These are phyloP conservation scores for Larix kaempferi DNA, from an alignment of 75 land plant genomes.

Conservation along the genomic window DNA sequence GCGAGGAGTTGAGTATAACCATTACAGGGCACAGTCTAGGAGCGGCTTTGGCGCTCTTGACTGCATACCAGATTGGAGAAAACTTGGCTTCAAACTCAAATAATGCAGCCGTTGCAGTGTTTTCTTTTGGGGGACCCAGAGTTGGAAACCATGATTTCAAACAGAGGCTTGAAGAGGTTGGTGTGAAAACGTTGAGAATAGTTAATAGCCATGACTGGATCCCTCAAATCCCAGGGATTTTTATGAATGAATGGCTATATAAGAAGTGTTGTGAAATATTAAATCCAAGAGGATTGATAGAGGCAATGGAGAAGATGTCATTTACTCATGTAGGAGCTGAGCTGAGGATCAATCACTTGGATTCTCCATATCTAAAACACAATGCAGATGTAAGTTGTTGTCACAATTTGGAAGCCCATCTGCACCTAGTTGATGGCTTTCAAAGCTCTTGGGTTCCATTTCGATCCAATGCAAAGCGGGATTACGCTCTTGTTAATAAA, in stretches of 20 bases:
- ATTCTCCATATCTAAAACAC: constrained; percentile 15
- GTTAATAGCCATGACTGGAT: neutral
- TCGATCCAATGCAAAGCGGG: neutral
- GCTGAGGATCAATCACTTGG: constrained; percentile 1
- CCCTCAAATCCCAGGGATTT: neutral
- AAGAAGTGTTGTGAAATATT: neutral
- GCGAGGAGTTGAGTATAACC: constrained; percentile 54
- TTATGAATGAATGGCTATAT: neutral
- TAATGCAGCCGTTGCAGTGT: neutral
- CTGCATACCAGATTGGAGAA: constrained; percentile 17
- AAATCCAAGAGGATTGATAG: neutral
- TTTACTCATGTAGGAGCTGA: constrained; percentile 15
- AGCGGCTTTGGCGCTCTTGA: constrained; percentile 29
- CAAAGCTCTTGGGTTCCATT: constrained; percentile 5
- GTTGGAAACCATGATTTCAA: constrained; percentile 8
- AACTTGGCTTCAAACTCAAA: neutral
- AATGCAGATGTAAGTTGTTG: neutral
- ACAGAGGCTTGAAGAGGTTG: neutral
- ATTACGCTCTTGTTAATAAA: constrained; percentile 5
- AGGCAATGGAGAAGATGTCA: neutral
- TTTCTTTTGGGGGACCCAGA: constrained; percentile 1
- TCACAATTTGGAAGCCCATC: constrained; percentile 18
- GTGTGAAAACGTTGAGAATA: neutral
- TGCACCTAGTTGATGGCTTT: constrained; percentile 20
- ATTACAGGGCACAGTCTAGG: constrained; percentile 70